Conservation (phyloP, 108 stramenopile species). For the Pseudonitzschia multiseries region DNA sequence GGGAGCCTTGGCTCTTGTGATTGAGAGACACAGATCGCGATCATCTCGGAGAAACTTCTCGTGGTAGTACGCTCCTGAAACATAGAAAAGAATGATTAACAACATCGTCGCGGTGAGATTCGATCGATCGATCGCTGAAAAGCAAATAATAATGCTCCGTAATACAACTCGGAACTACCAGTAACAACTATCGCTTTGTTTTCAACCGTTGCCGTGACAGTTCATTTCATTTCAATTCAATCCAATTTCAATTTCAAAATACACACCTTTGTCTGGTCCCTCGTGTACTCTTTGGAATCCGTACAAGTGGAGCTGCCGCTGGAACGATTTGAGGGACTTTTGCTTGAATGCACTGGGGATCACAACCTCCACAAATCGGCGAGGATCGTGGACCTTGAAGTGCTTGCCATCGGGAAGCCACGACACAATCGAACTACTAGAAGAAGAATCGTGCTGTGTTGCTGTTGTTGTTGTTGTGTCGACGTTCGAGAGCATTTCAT, state of each 20-base stretch:
- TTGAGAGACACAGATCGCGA: slow-evolving; percentile 31
- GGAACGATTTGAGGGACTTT: slow-evolving; percentile 59
- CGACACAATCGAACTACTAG: slow-evolving; percentile 47
- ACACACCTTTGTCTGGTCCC: slow-evolving; percentile 27
- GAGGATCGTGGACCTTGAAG: slow-evolving; percentile 60
- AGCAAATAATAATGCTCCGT: no score
- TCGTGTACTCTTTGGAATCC: slow-evolving; percentile 52
- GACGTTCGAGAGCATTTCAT: slow-evolving; percentile 57
- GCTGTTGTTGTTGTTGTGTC: no score
- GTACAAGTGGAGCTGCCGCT: slow-evolving; percentile 74
- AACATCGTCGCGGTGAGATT: no score
- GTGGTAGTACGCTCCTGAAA: slow-evolving; percentile 67
- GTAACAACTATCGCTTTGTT: no score
- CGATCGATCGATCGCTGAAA: no score
- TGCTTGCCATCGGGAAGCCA: slow-evolving; percentile 69
- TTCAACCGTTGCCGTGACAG: no score
- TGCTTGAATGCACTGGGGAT: slow-evolving; percentile 60
- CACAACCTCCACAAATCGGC: slow-evolving; percentile 51
- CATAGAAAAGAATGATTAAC: background rate
- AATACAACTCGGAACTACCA: no score
- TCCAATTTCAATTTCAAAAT: no score
- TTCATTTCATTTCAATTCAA: no score
- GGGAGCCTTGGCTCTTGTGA: slow-evolving; percentile 34
- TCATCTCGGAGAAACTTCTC: slow-evolving; percentile 58
- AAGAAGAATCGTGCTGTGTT: no score